Evolutionary conservation across 2,329 filamentous ascomycete species (phyloP), one percentile per base, ranked within the genome.

Genomic region (Pseudogymnoascus sp.): DNA sequence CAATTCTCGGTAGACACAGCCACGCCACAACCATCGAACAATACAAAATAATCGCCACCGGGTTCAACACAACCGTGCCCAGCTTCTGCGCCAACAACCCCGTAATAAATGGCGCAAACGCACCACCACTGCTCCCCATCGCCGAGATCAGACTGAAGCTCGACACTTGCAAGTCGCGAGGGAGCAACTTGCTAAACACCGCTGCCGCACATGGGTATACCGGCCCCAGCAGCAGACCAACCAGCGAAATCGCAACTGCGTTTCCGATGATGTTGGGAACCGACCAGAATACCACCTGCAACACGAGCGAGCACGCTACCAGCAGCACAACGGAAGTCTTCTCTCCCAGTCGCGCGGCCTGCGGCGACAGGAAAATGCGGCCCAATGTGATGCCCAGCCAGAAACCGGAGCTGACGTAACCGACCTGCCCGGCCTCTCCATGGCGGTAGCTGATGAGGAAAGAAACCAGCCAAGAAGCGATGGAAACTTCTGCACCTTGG

Each of bases 401-500:
- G 74, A 86, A 87, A 9, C 86, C 82, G 1, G 89, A 80, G 1
- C 89, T 91, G 21, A 94, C 89, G 72, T 94, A 94, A 36, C 91
- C 91, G 15, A 94, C 89, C 3, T 81, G 79, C 0, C 81, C 78
- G 5, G 89, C 89, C 67, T 88, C 80, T 12, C 89, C 90, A 62
- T 85, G 78, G 38, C 90, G 86, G 65, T 85, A 83, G 59, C 82
- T 81, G 73, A 94, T 91, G 39, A 95, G 78, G 76, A 92, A 95
- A 2, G 88, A 91, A 65, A 93, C 91, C 58, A 93, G 87, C 91
- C 91, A 95, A 61, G 91, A 90, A 0, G 88, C 90, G 66, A 93
- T 90, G 12, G 86, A 87, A 13, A 95, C 90, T 74, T 95, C 91
- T 36, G 89, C 88, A 35, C 90, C 91, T 74, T 94, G 90, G 73